These are phyloP conservation scores for Schizophyllum amplum DNA, from an alignment of 1,284 basidiomycete species.

Conservation along the genomic window DNA sequence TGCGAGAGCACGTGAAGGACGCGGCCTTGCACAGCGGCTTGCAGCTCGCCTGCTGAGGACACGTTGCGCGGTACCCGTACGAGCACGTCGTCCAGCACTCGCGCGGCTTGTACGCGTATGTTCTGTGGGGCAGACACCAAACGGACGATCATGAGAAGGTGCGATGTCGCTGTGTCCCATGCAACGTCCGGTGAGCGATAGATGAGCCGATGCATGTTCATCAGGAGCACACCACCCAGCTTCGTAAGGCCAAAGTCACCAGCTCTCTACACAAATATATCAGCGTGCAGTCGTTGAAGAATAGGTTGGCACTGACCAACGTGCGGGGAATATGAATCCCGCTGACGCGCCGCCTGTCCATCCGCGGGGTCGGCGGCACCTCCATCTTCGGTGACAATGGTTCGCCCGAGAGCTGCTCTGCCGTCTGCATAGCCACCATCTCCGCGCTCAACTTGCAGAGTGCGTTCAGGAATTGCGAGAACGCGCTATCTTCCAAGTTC, in stretches of 20 bases:
- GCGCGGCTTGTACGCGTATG: constrained; percentile 83
- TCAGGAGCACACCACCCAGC: constrained; percentile 68
- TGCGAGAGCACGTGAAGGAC: constrained; percentile 77
- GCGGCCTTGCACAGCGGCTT: constrained; percentile 68
- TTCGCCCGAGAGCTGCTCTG: constrained; percentile 23
- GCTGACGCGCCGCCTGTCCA: constrained; percentile 70
- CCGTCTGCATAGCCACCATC: constrained; percentile 81
- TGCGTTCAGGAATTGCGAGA: constrained; percentile 74
- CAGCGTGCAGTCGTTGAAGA: neutral
- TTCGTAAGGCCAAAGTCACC: constrained; percentile 86
- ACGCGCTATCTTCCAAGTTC: constrained; percentile 77
- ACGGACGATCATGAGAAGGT: constrained; percentile 71
- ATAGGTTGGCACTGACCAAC: constrained; percentile 40
- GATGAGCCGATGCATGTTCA: constrained; percentile 84
- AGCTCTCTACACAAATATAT: constrained; percentile 39
- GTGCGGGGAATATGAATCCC: constrained; percentile 77
- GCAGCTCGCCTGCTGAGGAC: constrained; percentile 50
- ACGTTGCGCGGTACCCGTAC: constrained; percentile 64
- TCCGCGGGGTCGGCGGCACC: constrained; percentile 27
- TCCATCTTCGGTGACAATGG: constrained; percentile 21
- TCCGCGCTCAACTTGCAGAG: constrained; percentile 81
- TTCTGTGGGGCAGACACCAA: constrained; percentile 62
- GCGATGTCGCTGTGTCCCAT: constrained; percentile 75
- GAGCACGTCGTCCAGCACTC: constrained; percentile 77
- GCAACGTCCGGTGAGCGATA: constrained; percentile 73